phyloP scores from a whole-genome alignment of 805 yeast genomes.

The Saturnispora sekii region DNA sequence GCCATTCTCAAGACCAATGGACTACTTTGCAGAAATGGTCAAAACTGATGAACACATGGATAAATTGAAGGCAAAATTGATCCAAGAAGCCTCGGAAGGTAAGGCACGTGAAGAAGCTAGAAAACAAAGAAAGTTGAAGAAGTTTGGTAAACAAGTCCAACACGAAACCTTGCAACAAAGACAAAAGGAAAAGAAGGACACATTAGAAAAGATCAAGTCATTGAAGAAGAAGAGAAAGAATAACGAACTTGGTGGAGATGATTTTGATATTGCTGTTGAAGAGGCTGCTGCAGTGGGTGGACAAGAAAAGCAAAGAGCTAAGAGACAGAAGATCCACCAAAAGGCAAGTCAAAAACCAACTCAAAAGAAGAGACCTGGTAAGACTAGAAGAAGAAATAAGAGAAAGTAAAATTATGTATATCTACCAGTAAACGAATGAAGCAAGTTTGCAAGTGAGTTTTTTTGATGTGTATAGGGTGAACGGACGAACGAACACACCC shows the following conservation, averaged over 20 bases:
- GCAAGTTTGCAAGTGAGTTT: too few relatives aligned
- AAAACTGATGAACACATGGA: constrained; percentile 98
- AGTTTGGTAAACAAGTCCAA: constrained; percentile 96
- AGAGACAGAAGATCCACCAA: constrained; percentile 46
- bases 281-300: constrained; percentile 56
- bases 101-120: constrained; percentile 89
- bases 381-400: constrained; percentile 38
- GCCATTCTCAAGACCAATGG: constrained; percentile 87
- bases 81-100: constrained; percentile 68
- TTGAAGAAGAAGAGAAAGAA: constrained; percentile 80
- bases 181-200: constrained; percentile 84
- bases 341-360: constrained; percentile 34
- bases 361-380: constrained; percentile 42
- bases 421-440: background rate
- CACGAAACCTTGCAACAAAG: constrained; percentile 87
- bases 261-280: constrained; percentile 85
- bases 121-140: constrained; percentile 89
- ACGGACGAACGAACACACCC: too few relatives aligned
- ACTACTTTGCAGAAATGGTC: constrained; percentile 97
- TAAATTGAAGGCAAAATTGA: constrained; percentile 69
- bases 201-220: constrained; percentile 83
- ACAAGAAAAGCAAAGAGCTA: constrained; percentile 31
- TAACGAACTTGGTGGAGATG: constrained; percentile 61
- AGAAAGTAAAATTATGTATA: constrained; percentile 11
- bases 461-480: too few relatives aligned